Base-by-base conservation (phyloP, 495 filamentous ascomycete genomes). In the Astrocystis sublimbata region DNA sequence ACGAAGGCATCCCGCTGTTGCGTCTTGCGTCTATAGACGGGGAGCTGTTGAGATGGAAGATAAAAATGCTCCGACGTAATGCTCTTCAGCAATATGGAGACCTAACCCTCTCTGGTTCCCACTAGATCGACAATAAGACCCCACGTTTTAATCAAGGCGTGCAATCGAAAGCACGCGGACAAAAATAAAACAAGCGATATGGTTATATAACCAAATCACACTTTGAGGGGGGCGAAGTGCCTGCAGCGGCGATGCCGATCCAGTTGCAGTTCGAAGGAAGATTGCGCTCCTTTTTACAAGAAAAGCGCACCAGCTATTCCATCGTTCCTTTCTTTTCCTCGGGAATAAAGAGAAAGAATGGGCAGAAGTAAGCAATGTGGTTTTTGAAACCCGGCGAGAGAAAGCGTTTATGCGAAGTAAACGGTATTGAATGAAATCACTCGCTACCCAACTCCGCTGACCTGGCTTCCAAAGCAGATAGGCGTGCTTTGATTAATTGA, bases 1-100 rank as follows among this genome's bases (percentile, higher is more conserved):
- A 78, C 55, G 76, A 80, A 28, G 76, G 77, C 81, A 85, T 83
- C 53, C 70, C 51, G 58, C 49, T 38, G 21, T 45, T 17, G 4
- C 4, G 19, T 56, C 6, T n/a, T 56, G 19, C 17, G 21, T 26
- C n/a, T 36, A 43, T n/a, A 46, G 21, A 36, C n/a, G 26, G 21
- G 5, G 42, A 6, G 36, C 54, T 63, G 26, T 42, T 41, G 19
- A 61, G 49, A 52, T 65, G 35, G 24, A 17, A 23, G 24, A 26
- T 40, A 46, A 60, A n/a, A 49, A 51, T 21, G 51, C 38, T 45
- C 42, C 31, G n/a, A 42, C 33, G 41, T 26, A 52, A 53, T 51
- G 40, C 15, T 60, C n/a, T 59, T 62, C 21, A 38, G 45, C 41
- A 40, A 52, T 40, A 10, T 36, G 26, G 17, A 42, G 3, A 46